A percentile compares a stretch with the other conserved stretches of the same genome.
These are phyloP conservation scores for Hsuehochloa calcarea DNA, from an alignment of 176 grass and related monocot genomes.

Conservation along the genomic window DNA sequence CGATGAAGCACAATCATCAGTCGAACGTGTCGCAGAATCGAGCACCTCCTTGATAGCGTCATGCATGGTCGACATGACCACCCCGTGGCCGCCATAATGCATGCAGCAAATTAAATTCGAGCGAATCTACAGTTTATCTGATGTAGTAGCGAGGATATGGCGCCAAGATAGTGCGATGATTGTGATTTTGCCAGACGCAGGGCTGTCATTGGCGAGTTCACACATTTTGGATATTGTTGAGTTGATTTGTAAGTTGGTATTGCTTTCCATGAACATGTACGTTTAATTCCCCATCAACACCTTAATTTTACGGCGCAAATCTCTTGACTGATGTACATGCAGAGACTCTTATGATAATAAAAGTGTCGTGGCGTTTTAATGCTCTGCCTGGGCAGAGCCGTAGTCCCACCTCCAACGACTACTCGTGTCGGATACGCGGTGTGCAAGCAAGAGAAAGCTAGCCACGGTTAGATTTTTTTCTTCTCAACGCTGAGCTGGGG, in stretches of 20 bases:
- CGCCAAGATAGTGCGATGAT: background rate
- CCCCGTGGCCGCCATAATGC: background rate
- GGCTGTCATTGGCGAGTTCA: background rate
- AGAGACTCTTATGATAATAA: background rate
- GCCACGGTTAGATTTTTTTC: background rate
- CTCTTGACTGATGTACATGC: background rate
- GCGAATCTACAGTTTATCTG: background rate
- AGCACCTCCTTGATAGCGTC: background rate
- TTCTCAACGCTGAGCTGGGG: background rate
- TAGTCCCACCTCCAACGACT: background rate
- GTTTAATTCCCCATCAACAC: background rate
- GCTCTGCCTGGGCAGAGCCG: background rate
- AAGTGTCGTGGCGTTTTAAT: background rate
- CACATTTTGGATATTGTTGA: background rate
- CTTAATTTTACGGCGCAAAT: background rate
- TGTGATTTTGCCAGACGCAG: background rate
- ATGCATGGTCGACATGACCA: background rate
- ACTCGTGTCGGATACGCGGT: background rate
- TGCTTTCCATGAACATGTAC: background rate
- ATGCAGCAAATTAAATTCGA: background rate
- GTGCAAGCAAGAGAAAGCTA: background rate
- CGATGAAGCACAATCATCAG: background rate
- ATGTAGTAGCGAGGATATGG: background rate
- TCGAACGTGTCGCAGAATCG: background rate
- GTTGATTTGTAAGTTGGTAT: background rate